phyloP scores from a whole-genome alignment of 2,329 filamentous ascomycete species.

The Fusarium illudens region DNA sequence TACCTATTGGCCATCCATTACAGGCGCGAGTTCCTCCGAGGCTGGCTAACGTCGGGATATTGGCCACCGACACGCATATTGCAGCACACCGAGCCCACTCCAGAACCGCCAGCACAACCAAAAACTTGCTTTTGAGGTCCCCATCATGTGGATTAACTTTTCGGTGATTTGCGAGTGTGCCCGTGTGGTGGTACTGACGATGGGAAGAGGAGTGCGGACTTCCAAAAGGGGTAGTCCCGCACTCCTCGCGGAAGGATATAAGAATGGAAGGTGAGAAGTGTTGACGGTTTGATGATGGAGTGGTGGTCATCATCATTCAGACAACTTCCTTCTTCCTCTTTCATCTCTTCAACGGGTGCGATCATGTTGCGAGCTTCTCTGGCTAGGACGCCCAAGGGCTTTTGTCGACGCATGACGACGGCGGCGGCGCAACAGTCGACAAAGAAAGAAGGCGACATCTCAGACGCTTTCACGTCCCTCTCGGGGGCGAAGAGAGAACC shows the following conservation, averaged over 20 bases:
- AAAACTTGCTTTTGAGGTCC: conserved; percentile 9
- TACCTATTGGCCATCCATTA: not conserved
- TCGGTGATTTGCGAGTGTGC: not conserved
- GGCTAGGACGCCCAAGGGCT: conserved; percentile 16
- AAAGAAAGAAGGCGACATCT: conserved; percentile 69
- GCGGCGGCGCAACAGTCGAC: conserved; percentile 19
- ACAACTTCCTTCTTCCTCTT: not conserved
- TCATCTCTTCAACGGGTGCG: not conserved
- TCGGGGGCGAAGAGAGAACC: conserved; percentile 56
- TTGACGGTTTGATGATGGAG: not conserved
- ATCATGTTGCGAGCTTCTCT: conserved; percentile 38
- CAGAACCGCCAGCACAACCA: not conserved
- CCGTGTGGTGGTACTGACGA: not conserved
- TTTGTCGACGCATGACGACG: conserved; percentile 30
- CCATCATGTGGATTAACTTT: not conserved
- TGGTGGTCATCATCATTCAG: conserved; percentile 1
- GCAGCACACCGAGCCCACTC: not conserved
- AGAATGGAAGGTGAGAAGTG: conserved; percentile 6
- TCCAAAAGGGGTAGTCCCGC: conserved; percentile 44
- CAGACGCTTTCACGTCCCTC: conserved; percentile 68
- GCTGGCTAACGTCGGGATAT: conserved; percentile 9
- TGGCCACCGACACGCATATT: not conserved
- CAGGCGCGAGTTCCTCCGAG: conserved; percentile 6
- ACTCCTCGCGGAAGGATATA: conserved; percentile 33
- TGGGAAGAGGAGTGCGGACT: conserved; percentile 34